Evolutionary conservation across 2,329 filamentous ascomycete genomes (phyloP).

Genomic region (Aureobasidium sp.): DNA sequence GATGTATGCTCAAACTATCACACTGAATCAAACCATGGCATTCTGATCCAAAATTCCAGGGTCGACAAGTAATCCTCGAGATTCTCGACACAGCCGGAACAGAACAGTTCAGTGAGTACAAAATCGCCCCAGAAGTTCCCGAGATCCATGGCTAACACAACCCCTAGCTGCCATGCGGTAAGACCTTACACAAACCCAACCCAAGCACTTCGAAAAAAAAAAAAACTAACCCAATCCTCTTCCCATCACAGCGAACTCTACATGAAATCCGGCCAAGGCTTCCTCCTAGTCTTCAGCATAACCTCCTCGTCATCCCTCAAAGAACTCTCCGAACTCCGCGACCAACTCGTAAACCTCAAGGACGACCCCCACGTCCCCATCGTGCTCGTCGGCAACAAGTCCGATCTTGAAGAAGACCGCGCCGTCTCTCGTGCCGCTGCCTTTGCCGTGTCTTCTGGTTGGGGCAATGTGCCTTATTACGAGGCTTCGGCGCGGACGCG

Average conservation of each 20-base stretch:
- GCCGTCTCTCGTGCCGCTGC: slow-evolving; percentile 70
- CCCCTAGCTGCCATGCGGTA: slow-evolving; percentile 52
- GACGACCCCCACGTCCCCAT: slow-evolving; percentile 66
- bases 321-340: slow-evolving; percentile 72
- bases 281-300: slow-evolving; percentile 87
- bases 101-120: slow-evolving; percentile 76
- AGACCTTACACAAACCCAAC: neutral
- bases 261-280: slow-evolving; percentile 90
- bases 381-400: slow-evolving; percentile 89
- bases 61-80: slow-evolving; percentile 80
- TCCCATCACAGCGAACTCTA: slow-evolving; percentile 60
- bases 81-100: slow-evolving; percentile 89
- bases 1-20: slow-evolving; percentile 58
- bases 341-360: slow-evolving; percentile 88
- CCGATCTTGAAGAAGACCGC: slow-evolving; percentile 79
- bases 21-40: no score
- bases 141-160: no score
- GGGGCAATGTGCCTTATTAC: slow-evolving; percentile 83
- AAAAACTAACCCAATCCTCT: neutral
- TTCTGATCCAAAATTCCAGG: slow-evolving; percentile 42
- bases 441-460: slow-evolving; percentile 77
- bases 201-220: neutral
- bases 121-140: no score
- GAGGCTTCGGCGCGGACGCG: slow-evolving; percentile 77
- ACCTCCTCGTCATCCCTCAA: slow-evolving; percentile 76